These are phyloP conservation scores for Lentinula detonsa DNA, from an alignment of 768 basidiomycete genomes.

Conservation along the genomic window DNA sequence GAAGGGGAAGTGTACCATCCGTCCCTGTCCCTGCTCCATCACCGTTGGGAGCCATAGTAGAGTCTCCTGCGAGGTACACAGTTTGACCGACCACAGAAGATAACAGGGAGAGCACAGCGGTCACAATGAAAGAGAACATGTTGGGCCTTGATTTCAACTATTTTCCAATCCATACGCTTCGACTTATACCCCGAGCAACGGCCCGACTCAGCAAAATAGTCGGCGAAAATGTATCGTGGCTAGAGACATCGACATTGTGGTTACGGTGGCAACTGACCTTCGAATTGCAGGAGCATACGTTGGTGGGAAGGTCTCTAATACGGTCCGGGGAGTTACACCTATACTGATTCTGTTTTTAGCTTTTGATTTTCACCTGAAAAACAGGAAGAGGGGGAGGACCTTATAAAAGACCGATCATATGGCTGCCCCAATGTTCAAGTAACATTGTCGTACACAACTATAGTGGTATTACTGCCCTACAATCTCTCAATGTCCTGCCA, in stretches of 20 bases:
- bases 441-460: too few relatives aligned
- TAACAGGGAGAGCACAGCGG: neutral
- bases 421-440: neutral
- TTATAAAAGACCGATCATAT: neutral
- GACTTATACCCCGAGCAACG: neutral
- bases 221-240: neutral
- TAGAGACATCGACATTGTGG: neutral
- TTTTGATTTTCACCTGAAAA: neutral
- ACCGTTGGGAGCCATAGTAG: slow-evolving; percentile 36
- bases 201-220: neutral
- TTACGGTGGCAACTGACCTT: neutral
- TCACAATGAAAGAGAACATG: neutral
- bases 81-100: slow-evolving; percentile 18
- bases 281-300: neutral
- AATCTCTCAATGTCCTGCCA: too few relatives aligned
- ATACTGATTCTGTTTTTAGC: slow-evolving; percentile 5
- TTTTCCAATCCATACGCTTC: neutral
- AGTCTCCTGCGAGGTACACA: slow-evolving; percentile 38
- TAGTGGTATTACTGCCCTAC: too few relatives aligned
- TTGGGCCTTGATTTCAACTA: neutral
- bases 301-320: neutral
- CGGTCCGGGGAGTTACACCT: slow-evolving; percentile 7
- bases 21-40: slow-evolving; percentile 32
- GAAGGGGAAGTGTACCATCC: neutral
- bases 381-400: neutral